These are phyloP conservation scores for Furculomyces boomerangus DNA, from an alignment of 371 early-diverging fungal species.

Conservation along the genomic window DNA sequence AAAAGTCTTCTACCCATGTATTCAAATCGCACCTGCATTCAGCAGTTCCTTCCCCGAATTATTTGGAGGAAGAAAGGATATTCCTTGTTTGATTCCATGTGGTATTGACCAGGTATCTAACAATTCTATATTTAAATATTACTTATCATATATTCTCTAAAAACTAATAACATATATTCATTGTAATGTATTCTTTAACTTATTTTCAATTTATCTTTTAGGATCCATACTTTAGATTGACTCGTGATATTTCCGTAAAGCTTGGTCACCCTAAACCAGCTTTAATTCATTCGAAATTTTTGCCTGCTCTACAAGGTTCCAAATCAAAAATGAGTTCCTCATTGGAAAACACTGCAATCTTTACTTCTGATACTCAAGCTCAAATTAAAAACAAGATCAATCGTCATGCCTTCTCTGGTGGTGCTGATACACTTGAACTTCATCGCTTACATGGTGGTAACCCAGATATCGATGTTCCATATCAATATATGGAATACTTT, in stretches of 20 bases:
- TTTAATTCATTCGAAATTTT: slow-evolving; percentile 88
- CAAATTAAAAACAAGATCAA: slow-evolving; percentile 99
- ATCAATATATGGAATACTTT: slow-evolving; percentile 95
- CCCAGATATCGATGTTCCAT: slow-evolving; percentile 94
- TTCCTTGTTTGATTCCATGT: slow-evolving; percentile 95
- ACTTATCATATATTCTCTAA: not conserved
- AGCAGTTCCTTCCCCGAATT: slow-evolving; percentile 90
- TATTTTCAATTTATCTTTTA: not conserved
- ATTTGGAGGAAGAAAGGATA: slow-evolving; percentile 73
- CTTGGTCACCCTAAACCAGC: slow-evolving; percentile 96
- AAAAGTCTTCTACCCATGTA: slow-evolving; percentile 74
- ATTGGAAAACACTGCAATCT: slow-evolving; percentile 79
- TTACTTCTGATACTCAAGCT: slow-evolving; percentile 82
- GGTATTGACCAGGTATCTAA: slow-evolving; percentile 82
- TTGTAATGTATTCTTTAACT: not conserved
- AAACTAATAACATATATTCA: not conserved
- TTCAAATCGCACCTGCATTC: slow-evolving; percentile 91
- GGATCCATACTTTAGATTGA: slow-evolving; percentile 99
- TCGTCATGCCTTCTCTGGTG: slow-evolving; percentile 94
- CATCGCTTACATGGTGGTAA: slow-evolving; percentile 87
- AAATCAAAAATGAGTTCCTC: slow-evolving; percentile 98
- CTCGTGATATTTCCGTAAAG: slow-evolving; percentile 88
- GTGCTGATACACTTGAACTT: slow-evolving; percentile 80
- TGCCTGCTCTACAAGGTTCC: slow-evolving; percentile 96
- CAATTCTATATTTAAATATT: not conserved